These are phyloP conservation scores for Secale cereale DNA, from an alignment of 176 grass and related monocot genomes.

Conservation along the genomic window DNA sequence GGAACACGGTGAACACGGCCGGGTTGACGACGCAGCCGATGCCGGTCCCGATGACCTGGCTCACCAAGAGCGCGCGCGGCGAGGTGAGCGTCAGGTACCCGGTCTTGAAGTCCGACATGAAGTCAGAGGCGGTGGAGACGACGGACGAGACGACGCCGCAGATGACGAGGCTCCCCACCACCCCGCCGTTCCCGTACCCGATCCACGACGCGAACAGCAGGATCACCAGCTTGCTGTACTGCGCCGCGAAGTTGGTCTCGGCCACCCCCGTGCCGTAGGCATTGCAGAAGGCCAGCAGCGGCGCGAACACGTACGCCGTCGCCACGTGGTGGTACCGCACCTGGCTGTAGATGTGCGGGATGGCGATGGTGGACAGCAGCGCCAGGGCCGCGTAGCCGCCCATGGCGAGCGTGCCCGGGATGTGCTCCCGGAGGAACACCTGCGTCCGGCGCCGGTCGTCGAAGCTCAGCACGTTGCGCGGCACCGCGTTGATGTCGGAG, in stretches of 20 bases:
- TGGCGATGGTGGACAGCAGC: conserved; percentile 36
- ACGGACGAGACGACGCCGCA: conserved; percentile 65
- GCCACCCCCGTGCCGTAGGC: conserved; percentile 74
- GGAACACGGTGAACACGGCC: conserved; percentile 60
- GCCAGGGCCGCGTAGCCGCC: conserved; percentile 42
- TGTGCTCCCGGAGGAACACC: conserved; percentile 63
- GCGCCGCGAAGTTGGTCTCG: conserved; percentile 70
- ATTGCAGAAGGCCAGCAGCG: conserved; percentile 78
- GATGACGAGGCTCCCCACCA: conserved; percentile 66
- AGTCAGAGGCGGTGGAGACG: conserved; percentile 66
- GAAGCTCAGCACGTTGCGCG: conserved; percentile 42
- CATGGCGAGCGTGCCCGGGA: conserved; percentile 52
- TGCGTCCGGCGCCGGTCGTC: conserved; percentile 56
- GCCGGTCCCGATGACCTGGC: conserved; percentile 61
- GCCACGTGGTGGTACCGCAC: conserved; percentile 64
- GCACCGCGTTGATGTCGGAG: conserved; percentile 28
- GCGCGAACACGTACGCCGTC: conserved; percentile 56
- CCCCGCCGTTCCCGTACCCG: conserved; percentile 21
- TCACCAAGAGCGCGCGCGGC: conserved; percentile 56
- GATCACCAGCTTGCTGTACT: conserved; percentile 68
- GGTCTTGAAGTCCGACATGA: conserved; percentile 80
- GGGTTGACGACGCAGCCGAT: conserved; percentile 64
- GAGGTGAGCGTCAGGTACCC: conserved; percentile 79
- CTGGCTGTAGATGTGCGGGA: conserved; percentile 54
- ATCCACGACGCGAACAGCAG: conserved; percentile 70